Conservation (phyloP, 2,329 filamentous ascomycete species). For the Amphichorda felina region DNA sequence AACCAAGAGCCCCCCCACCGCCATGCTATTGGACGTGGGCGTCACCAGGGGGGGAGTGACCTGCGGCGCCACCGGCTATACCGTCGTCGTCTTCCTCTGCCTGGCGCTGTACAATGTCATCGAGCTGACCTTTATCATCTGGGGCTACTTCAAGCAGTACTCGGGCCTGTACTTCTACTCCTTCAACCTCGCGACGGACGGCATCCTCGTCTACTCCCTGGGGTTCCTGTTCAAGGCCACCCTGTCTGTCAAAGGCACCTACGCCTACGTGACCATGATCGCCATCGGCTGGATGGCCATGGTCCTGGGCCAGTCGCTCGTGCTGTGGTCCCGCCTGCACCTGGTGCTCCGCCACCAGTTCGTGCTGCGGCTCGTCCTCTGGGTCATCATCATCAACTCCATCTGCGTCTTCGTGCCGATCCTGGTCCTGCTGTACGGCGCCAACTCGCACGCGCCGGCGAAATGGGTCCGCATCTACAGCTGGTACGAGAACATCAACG, state of each 20-base stretch:
- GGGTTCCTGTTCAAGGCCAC: slow-evolving; percentile 31
- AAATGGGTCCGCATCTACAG: slow-evolving; percentile 21
- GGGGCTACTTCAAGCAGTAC: slow-evolving; percentile 20
- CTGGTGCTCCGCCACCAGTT: slow-evolving; percentile 39
- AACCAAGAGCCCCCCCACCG: no score
- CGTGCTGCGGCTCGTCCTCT: slow-evolving; percentile 34
- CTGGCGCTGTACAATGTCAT: slow-evolving; percentile 21
- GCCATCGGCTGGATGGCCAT: slow-evolving; percentile 25
- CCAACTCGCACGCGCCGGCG: slow-evolving; percentile 18
- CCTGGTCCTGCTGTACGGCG: slow-evolving; percentile 41
- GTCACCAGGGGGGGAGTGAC: no score
- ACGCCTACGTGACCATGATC: slow-evolving; percentile 10
- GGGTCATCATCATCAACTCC: slow-evolving; percentile 44
- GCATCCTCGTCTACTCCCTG: slow-evolving; percentile 22
- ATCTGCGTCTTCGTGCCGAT: slow-evolving; percentile 40
- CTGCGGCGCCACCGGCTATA: slow-evolving; percentile 2
- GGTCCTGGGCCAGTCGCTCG: slow-evolving; percentile 49
- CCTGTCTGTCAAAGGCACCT: not conserved
- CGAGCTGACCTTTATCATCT: slow-evolving; percentile 22
- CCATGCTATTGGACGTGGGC: no score
- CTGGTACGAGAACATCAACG: slow-evolving; percentile 41
- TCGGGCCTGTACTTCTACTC: slow-evolving; percentile 26
- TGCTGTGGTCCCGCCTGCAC: slow-evolving; percentile 51
- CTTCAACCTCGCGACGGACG: slow-evolving; percentile 19
- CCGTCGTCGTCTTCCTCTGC: slow-evolving; percentile 17